Evolutionary conservation across 2,329 filamentous ascomycete species (phyloP).

Genomic region (Diplocarpon rosae): DNA sequence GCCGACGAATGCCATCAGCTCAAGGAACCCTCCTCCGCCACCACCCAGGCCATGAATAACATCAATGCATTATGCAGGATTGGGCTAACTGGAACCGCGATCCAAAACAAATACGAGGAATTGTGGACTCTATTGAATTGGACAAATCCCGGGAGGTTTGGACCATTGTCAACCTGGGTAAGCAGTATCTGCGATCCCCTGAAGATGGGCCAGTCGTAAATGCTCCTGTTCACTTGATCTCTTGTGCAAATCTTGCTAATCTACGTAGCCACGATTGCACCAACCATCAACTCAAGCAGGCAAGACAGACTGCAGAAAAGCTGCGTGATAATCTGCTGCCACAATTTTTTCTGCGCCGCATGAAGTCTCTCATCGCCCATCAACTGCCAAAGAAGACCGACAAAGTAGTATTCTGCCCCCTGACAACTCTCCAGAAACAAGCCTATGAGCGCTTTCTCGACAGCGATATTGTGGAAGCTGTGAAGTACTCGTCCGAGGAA

Average conservation of each 20-base stretch:
- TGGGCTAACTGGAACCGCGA: slow-evolving; percentile 87
- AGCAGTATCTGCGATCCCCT: slow-evolving; percentile 67
- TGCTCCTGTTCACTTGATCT: background rate
- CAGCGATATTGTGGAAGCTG: slow-evolving; percentile 55
- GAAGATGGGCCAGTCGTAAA: slow-evolving; percentile 66
- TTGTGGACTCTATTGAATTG: slow-evolving; percentile 94
- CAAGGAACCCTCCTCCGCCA: slow-evolving; percentile 68
- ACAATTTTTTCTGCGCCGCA: slow-evolving; percentile 78
- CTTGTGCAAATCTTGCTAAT: slow-evolving; percentile 1
- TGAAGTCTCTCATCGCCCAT: slow-evolving; percentile 85
- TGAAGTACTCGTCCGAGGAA: slow-evolving; percentile 53
- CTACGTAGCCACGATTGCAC: slow-evolving; percentile 63
- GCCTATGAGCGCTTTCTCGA: slow-evolving; percentile 79
- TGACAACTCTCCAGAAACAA: slow-evolving; percentile 68
- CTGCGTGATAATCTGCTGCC: slow-evolving; percentile 82
- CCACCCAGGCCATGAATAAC: slow-evolving; percentile 77
- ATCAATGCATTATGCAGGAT: slow-evolving; percentile 88
- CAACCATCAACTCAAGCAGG: slow-evolving; percentile 66
- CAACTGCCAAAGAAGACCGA: slow-evolving; percentile 94
- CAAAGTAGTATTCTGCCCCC: slow-evolving; percentile 84
- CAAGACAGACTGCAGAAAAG: slow-evolving; percentile 71
- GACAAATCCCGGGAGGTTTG: slow-evolving; percentile 74
- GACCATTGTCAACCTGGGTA: slow-evolving; percentile 65
- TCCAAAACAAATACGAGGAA: slow-evolving; percentile 97
- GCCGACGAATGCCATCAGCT: slow-evolving; percentile 89